A percentile compares a stretch with the other conserved stretches of the same genome.
Conservation (phyloP, 495 filamentous ascomycete genomes). For the Aspergillus conjunctus region DNA sequence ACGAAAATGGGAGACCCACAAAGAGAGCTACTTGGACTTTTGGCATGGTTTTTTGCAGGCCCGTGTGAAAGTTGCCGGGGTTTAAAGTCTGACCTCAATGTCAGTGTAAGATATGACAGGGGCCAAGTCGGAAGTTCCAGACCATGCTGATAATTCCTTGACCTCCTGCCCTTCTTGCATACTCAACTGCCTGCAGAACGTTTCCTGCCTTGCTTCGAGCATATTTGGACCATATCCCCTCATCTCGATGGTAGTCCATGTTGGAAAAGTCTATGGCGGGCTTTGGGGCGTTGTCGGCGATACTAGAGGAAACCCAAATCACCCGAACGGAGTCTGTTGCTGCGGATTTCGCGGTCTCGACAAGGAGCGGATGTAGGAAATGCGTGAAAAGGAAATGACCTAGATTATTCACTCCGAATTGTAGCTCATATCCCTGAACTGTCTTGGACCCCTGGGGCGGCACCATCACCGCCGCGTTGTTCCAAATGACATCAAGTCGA, state of each 20-base stretch:
- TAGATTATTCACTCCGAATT: constrained; percentile 70
- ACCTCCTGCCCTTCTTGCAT: not conserved
- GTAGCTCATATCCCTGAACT: constrained; percentile 63
- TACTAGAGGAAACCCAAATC: not conserved
- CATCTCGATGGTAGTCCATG: not conserved
- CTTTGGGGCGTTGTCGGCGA: not conserved
- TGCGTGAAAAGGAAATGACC: constrained; percentile 63
- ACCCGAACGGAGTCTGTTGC: not conserved
- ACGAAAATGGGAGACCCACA: not conserved
- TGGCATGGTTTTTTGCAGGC: not conserved
- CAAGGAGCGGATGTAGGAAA: constrained; percentile 57
- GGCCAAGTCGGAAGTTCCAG: not conserved
- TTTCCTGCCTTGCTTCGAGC: not conserved
- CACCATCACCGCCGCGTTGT: constrained; percentile 70
- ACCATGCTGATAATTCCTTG: not conserved
- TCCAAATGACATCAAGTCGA: constrained; percentile 59
- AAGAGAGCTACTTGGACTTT: not conserved
- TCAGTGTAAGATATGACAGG: not conserved
- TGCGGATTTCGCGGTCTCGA: not conserved
- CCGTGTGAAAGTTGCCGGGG: not conserved
- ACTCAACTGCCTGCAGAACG: not conserved
- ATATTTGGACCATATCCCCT: not conserved
- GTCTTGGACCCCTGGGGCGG: constrained; percentile 42
- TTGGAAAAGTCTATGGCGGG: not conserved
- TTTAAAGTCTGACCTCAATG: not conserved